These are phyloP conservation scores for Inonotus hispidus DNA, from an alignment of 1,284 basidiomycete genomes.

Conservation along the genomic window DNA sequence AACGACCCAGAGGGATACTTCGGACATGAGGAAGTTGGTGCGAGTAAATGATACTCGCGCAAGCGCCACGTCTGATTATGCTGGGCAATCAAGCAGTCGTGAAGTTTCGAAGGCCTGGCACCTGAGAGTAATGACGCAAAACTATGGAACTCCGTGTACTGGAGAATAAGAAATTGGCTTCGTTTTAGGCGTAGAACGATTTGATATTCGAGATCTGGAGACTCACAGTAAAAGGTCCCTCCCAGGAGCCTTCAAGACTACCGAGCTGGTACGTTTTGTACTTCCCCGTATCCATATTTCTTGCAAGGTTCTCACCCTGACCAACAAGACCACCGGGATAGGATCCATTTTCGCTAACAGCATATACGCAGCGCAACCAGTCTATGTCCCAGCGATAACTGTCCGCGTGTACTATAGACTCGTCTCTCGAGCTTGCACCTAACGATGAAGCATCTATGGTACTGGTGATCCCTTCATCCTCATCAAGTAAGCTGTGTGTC, in stretches of 20 bases:
- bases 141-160: conserved; percentile 72
- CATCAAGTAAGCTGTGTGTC: background rate
- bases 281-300: background rate
- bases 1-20: conserved; percentile 20
- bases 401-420: background rate
- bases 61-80: conserved; percentile 77
- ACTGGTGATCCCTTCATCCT: background rate
- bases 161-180: background rate
- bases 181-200: background rate
- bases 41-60: conserved; percentile 58
- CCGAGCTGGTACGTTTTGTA: conserved; percentile 34
- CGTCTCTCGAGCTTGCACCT: background rate
- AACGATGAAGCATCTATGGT: background rate
- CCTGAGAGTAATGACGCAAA: conserved; percentile 62
- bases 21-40: conserved; percentile 15
- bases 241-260: conserved; percentile 70
- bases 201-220: background rate
- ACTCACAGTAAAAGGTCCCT: conserved; percentile 66
- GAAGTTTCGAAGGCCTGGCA: conserved; percentile 49
- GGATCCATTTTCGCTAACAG: conserved; percentile 24
- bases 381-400: conserved; percentile 21
- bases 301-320: conserved; percentile 25
- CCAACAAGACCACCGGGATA: conserved; percentile 27
- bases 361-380: conserved; percentile 16
- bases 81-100: conserved; percentile 53